Conservation (phyloP, 2,329 filamentous ascomycete species). For the Keithomyces neogunnii region DNA sequence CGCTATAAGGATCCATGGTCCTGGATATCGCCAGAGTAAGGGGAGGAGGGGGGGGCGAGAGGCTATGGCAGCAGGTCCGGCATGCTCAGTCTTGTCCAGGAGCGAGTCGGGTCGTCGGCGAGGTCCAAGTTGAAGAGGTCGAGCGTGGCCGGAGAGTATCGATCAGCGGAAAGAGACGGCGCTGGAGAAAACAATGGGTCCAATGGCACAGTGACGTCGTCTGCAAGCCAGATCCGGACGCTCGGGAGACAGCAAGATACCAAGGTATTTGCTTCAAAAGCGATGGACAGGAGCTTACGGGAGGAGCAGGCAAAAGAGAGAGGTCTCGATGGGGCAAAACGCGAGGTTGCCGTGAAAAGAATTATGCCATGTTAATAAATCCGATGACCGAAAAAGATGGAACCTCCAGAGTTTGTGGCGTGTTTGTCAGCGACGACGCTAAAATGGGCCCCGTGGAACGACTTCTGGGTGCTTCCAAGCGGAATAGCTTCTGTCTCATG, state of each 20-base stretch:
- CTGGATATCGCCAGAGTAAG: background rate
- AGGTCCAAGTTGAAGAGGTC: background rate
- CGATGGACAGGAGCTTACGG: background rate
- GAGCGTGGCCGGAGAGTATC: background rate
- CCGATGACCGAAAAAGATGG: background rate
- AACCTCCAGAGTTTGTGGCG: background rate
- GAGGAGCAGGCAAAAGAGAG: background rate
- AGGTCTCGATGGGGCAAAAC: background rate
- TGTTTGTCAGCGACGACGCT: slow-evolving; percentile 10
- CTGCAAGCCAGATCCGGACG: background rate
- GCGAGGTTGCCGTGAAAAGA: background rate
- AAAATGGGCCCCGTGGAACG: background rate
- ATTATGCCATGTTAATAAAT: background rate
- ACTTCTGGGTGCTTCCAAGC: too few relatives aligned
- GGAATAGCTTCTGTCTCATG: background rate
- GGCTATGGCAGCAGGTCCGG: slow-evolving; percentile 13
- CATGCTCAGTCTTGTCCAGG: slow-evolving; percentile 8
- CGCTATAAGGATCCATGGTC: slow-evolving; percentile 21
- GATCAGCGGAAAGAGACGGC: background rate
- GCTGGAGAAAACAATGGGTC: background rate
- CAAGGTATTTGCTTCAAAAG: background rate
- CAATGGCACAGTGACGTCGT: slow-evolving; percentile 3
- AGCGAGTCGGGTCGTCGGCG: slow-evolving; percentile 12
- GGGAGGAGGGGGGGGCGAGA: too few relatives aligned
- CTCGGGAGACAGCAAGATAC: background rate